Base-by-base conservation (phyloP, 345 rosid genomes). In the Corymbia maculata region DNA sequence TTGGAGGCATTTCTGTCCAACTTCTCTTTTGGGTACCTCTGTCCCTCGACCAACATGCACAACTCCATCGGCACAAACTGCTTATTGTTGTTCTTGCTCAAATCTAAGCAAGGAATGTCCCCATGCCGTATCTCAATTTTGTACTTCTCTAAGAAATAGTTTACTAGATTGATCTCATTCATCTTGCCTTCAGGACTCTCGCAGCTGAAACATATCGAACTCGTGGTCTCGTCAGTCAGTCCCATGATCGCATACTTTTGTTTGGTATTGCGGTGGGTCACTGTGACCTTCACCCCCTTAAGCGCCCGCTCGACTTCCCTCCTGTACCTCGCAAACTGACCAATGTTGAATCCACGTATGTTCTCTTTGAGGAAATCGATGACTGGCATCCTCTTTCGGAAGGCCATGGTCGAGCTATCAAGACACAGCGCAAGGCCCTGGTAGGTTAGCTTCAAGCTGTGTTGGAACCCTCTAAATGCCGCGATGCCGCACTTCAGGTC, bases 31-130 rank as follows among this genome's bases (percentile, higher is more conserved):
- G 96, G 99, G 89, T 92, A 95, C 84, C 95, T 90, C 92, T 97
- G 98, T 55, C 99, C 98, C 85, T 95, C 98, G 15, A 93, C 95
- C 87, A 97, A 90, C 45, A 89, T 93, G 45, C 98, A 97, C 51
- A 94, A 93, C 88, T 95, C 99, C 99, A 97, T 94, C 2, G 99
- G 99, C 8, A 97, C 95, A 53, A 89, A 87, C 86, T 95, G 94
- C 86, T 89, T 85, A 52, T 92, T 90, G 47, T 94, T 93, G 88
- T 88, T 88, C 89, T 89, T 95, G n/a, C 98, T 93, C 88, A 97
- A 84, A 90, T 97, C 97, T 87, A 97, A 88, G 91, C 97, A 92
- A 59, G 99, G 99, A 80, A 95, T 88, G 88, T 96, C 93, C 86
- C 89, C 89, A 66, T 89, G 79, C 86, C 15, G 75, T 84, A 97